A percentile compares a stretch with the other conserved stretches of the same genome.
phyloP scores from a whole-genome alignment of 1,284 basidiomycete species.

The Naganishia albida region DNA sequence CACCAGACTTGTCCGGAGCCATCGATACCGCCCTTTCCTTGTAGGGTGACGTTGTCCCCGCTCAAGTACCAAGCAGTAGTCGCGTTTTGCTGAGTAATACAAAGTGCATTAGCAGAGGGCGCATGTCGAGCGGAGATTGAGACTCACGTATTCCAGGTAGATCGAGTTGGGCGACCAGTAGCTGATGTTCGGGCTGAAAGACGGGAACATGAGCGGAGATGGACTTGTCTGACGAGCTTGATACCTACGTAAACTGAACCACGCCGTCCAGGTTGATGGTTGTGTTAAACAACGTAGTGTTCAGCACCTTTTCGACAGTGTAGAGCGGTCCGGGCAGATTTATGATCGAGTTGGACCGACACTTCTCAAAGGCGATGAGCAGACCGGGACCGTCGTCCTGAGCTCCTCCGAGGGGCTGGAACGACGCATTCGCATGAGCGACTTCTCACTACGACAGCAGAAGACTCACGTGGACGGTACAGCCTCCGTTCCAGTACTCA shows the following conservation, averaged over 20 bases:
- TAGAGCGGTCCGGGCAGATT: conserved; percentile 41
- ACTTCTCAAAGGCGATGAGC: conserved; percentile 40
- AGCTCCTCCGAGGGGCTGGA: conserved; percentile 39
- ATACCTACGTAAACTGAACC: conserved; percentile 37
- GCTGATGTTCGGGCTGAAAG: conserved; percentile 53
- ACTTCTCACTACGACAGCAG: background rate
- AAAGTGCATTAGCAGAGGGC: background rate
- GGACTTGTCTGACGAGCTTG: conserved; percentile 18
- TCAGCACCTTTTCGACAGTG: conserved; percentile 55
- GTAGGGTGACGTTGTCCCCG: conserved; percentile 61
- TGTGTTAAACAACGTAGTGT: conserved; percentile 55
- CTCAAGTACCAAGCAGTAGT: conserved; percentile 66
- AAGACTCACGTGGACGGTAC: conserved; percentile 39
- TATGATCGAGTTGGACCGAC: conserved; percentile 38
- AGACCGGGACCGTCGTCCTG: conserved; percentile 41
- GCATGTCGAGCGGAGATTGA: background rate
- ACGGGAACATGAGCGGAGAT: conserved; percentile 47
- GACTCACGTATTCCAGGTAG: conserved; percentile 58
- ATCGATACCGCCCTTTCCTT: conserved; percentile 49
- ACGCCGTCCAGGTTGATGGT: conserved; percentile 55
- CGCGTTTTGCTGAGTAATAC: conserved; percentile 37
- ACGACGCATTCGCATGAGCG: background rate
- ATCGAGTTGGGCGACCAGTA: conserved; percentile 56
- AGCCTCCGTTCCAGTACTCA: conserved; percentile 35
- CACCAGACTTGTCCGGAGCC: conserved; percentile 58